These are phyloP conservation scores for Fusarium sp. DNA, from an alignment of 2,329 filamentous ascomycete species.

Conservation along the genomic window DNA sequence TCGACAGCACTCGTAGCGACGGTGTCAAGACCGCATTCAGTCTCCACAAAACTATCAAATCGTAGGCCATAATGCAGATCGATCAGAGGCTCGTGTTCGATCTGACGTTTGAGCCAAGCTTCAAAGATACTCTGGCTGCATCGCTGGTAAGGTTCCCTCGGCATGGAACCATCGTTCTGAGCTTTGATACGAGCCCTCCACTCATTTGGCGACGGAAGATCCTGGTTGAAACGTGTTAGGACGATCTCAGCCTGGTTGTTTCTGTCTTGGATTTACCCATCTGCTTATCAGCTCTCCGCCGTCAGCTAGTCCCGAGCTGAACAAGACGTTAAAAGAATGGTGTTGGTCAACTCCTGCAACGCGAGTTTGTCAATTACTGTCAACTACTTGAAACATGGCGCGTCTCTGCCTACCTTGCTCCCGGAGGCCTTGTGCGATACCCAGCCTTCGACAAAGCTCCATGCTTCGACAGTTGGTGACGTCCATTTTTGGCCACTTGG, in stretches of 20 bases:
- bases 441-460: neutral
- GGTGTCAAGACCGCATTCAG: neutral
- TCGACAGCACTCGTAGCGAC: neutral
- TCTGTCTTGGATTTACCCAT: neutral
- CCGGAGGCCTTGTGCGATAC: neutral
- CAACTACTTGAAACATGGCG: too few relatives aligned
- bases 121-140: conserved; percentile 2
- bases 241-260: too few relatives aligned
- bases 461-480: neutral
- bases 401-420: neutral
- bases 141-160: conserved; percentile 12
- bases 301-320: neutral
- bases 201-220: neutral
- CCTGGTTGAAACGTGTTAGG: neutral
- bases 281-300: neutral
- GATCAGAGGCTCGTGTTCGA: neutral
- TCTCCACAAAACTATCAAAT: neutral
- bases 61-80: neutral
- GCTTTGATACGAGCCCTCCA: neutral
- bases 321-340: neutral
- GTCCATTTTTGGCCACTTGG: neutral
- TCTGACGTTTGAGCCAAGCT: neutral
- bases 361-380: neutral
- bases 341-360: neutral
- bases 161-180: conserved; percentile 5